Percentiles rank a stretch among this genome's conserved stretches.
phyloP scores from a whole-genome alignment of 306 rosid genomes.

The Rosa rugosa region DNA sequence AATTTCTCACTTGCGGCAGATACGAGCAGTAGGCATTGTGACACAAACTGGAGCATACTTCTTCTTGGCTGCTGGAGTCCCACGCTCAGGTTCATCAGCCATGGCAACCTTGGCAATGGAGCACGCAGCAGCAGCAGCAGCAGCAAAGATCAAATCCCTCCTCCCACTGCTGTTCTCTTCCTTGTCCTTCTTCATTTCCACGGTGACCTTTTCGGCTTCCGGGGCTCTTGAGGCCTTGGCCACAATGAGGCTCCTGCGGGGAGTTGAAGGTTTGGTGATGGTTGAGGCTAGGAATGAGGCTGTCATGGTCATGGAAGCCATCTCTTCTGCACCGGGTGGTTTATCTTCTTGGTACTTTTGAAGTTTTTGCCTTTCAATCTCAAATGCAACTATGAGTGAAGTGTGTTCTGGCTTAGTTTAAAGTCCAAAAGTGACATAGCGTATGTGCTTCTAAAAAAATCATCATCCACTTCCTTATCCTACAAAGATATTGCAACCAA shows the following conservation, averaged over 20 bases:
- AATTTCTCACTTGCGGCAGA: conserved; percentile 51
- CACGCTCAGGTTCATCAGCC: conserved; percentile 56
- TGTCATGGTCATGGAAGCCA: conserved; percentile 62
- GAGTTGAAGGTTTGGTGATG: conserved; percentile 21
- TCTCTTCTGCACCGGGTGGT: conserved; percentile 14
- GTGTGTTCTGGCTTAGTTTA: not conserved
- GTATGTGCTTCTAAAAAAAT: conserved; percentile 1
- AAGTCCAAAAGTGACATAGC: conserved; percentile 21
- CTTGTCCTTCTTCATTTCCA: conserved; percentile 33
- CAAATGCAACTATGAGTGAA: not conserved
- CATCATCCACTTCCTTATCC: conserved; percentile 54
- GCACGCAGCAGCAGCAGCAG: conserved; percentile 41
- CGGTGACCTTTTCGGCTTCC: conserved; percentile 22
- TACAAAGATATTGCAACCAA: conserved; percentile 16
- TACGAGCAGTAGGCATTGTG: conserved; percentile 66
- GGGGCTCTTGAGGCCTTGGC: conserved; percentile 40
- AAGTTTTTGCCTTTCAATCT: not conserved
- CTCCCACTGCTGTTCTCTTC: conserved; percentile 46
- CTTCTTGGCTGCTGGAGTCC: conserved; percentile 52
- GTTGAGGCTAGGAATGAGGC: conserved; percentile 43
- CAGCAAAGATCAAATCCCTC: conserved; percentile 53
- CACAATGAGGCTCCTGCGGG: conserved; percentile 33
- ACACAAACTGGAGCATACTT: conserved; percentile 56
- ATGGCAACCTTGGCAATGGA: conserved; percentile 49
- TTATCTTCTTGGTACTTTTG: not conserved